Percentiles rank a stretch among this genome's conserved stretches.
These are phyloP conservation scores for Chimonanthus salicifolius DNA, from an alignment of 164 flowering plant species.

Conservation along the genomic window DNA sequence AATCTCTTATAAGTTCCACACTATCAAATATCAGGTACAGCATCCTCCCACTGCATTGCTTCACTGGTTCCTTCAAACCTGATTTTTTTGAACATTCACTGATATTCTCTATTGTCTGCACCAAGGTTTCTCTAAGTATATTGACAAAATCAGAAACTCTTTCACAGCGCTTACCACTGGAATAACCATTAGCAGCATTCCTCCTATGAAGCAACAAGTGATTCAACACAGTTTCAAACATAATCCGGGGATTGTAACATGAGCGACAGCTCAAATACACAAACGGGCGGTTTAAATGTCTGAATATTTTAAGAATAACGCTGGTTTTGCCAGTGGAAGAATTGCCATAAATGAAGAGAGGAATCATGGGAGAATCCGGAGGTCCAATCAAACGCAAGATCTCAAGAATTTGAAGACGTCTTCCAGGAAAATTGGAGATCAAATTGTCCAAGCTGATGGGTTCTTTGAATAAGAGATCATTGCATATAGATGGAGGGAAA, in stretches of 20 bases:
- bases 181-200: slow-evolving; percentile 48
- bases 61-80: slow-evolving; percentile 24
- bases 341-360: slow-evolving; percentile 73
- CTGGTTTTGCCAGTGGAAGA: slow-evolving; percentile 84
- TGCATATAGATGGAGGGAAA: slow-evolving; percentile 23
- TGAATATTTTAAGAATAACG: slow-evolving; percentile 50
- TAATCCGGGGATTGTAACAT: slow-evolving; percentile 65
- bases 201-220: slow-evolving; percentile 65
- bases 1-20: slow-evolving; percentile 66
- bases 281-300: slow-evolving; percentile 80
- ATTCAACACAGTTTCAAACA: slow-evolving; percentile 78
- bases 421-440: slow-evolving; percentile 59
- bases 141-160: slow-evolving; percentile 76
- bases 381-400: slow-evolving; percentile 66
- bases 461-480: slow-evolving; percentile 40
- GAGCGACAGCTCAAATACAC: slow-evolving; percentile 72
- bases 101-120: slow-evolving; percentile 30
- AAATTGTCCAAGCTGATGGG: slow-evolving; percentile 42
- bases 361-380: slow-evolving; percentile 57
- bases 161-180: slow-evolving; percentile 76
- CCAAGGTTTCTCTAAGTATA: slow-evolving; percentile 62
- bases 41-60: slow-evolving; percentile 50
- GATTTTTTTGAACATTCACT: slow-evolving; percentile 29
- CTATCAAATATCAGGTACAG: slow-evolving; percentile 77
- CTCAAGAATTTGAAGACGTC: slow-evolving; percentile 55